phyloP scores from a whole-genome alignment of 2,329 filamentous ascomycete genomes.

The Triangularia verruculosa region DNA sequence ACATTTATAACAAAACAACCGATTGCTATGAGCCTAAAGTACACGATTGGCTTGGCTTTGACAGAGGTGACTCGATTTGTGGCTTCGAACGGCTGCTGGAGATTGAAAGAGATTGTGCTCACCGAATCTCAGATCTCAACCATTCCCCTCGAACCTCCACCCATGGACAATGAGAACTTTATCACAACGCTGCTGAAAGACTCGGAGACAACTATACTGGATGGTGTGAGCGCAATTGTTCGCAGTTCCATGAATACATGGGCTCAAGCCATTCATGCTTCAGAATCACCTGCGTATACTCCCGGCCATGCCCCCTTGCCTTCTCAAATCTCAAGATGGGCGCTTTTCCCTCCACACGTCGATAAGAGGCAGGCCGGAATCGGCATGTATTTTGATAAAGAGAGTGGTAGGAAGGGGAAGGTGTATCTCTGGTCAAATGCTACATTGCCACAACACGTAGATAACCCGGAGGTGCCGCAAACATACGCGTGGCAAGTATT shows the following conservation, averaged over 20 bases:
- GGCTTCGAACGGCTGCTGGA: not conserved
- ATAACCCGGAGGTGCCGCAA: not conserved
- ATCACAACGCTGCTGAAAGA: not conserved
- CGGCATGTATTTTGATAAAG: not conserved
- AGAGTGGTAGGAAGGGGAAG: not conserved
- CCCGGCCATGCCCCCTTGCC: not conserved
- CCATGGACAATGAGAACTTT: not conserved
- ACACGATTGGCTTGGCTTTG: constrained; percentile 1
- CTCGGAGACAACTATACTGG: not conserved
- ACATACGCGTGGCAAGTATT: not conserved
- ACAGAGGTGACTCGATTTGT: constrained; percentile 2
- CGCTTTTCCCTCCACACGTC: not conserved
- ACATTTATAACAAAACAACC: not conserved
- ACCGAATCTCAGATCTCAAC: not conserved
- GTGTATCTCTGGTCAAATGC: not conserved
- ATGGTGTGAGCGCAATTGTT: not conserved
- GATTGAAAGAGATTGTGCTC: not conserved
- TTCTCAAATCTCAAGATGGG: not conserved
- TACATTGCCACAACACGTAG: not conserved
- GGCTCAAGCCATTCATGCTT: not conserved
- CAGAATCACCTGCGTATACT: not conserved
- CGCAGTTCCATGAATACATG: not conserved
- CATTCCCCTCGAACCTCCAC: not conserved
- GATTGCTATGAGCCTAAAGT: not conserved
- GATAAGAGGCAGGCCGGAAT: not conserved